Conservation (phyloP, 345 rosid genomes). For the Moringa oleifera region DNA sequence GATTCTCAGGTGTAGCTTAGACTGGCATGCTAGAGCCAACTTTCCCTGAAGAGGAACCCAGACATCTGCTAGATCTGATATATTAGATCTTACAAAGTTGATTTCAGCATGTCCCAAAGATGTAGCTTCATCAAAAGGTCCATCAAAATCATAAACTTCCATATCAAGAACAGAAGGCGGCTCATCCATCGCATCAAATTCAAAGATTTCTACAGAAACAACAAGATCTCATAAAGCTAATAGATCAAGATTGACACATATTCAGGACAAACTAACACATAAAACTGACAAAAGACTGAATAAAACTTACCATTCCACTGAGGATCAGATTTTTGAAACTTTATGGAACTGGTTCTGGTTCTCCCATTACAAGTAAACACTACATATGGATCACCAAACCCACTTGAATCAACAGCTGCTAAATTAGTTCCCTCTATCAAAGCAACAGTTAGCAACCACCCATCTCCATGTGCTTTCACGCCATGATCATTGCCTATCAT, state of each 20-base stretch:
- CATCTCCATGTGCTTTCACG: constrained; percentile 92
- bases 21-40: constrained; percentile 89
- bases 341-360: constrained; percentile 86
- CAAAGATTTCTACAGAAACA: constrained; percentile 82
- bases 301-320: constrained; percentile 77
- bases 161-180: constrained; percentile 92
- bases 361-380: constrained; percentile 90
- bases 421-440: constrained; percentile 77
- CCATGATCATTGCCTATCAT: constrained; percentile 87
- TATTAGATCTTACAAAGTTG: constrained; percentile 77
- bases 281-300: not conserved
- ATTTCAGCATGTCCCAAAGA: constrained; percentile 81
- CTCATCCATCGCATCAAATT: constrained; percentile 95
- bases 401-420: constrained; percentile 88
- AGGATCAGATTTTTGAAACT: constrained; percentile 86
- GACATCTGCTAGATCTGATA: constrained; percentile 85
- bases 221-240: constrained; percentile 10
- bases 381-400: constrained; percentile 89
- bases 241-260: constrained; percentile 10
- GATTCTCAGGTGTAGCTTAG: constrained; percentile 82
- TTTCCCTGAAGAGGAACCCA: constrained; percentile 89
- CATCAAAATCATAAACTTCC: constrained; percentile 91
- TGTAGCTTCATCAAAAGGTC: constrained; percentile 86
- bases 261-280: too few species aligned
- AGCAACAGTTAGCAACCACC: constrained; percentile 95